Base-by-base conservation (phyloP, 768 basidiomycete genomes). In the Leccinum subgranulosum region DNA sequence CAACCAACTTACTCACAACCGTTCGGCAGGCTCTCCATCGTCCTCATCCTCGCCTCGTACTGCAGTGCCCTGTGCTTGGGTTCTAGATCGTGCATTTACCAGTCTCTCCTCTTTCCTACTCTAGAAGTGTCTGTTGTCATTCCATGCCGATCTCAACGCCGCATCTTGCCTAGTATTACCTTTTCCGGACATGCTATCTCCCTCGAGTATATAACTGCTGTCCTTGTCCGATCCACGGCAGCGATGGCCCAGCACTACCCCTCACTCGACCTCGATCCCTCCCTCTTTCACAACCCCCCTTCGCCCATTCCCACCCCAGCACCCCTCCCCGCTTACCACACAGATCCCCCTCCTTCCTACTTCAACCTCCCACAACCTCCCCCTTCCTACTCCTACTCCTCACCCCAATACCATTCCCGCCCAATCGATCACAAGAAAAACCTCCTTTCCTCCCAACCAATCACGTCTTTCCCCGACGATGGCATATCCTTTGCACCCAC, bases 171-270 rank as follows among this genome's bases (percentile, higher is more conserved):
- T 51, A 23, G 5, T 2, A 21, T 48, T 51, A 12, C 64, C 66
- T 57, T 65, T 65, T 66, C 17, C 12, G 55, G 63, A 2, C 28
- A 49, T 28, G 25, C 54, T 39, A 31, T 21, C 31, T 49, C 12
- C 28, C 53, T 23, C 46, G 19, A 3, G 27, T 69, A 68, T 68
- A 60, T 62, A 68, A 64, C 57, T 55, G 10, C 28, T 3, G 23
- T n/a, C 10, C 49, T 15, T 17, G 28, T 53, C 57, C 50, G 60
- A 56, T 62, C 57, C 23, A 51, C 33, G 8, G 29, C 57, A 51
- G 48, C 58, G 58, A 69, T 68, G 65, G 51, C 59, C 51, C 60
- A 69, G 49, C 54, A 65, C 33, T 60, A 60, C 47, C 25, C 54
- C 53, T 31, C 51, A 52, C 31, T 57, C 47, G 55, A 61, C 36